phyloP scores from a whole-genome alignment of 345 rosid genomes.

The Aurinia saxatilis region DNA sequence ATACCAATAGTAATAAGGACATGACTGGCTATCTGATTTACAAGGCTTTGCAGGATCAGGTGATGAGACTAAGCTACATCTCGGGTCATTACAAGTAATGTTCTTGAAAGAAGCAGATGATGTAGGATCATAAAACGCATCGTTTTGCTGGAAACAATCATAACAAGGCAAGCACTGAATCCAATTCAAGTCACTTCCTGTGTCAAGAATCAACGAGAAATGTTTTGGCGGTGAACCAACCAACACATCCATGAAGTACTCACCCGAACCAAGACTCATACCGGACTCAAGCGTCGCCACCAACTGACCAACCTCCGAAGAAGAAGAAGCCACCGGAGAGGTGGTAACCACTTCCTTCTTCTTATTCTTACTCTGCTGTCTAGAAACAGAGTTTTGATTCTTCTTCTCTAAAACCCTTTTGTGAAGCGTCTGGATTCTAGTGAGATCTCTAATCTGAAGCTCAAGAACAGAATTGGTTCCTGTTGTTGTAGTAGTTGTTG shows the following conservation, averaged over 20 bases:
- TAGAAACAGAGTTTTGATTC: conserved; percentile 56
- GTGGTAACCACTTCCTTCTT: conserved; percentile 8
- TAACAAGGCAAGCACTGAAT: conserved; percentile 82
- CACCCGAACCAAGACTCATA: conserved; percentile 78
- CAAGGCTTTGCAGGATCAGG: conserved; percentile 72
- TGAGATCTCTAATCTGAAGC: conserved; percentile 48
- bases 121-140: conserved; percentile 60
- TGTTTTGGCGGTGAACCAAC: conserved; percentile 89
- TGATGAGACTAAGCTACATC: conserved; percentile 63
- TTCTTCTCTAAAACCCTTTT: conserved; percentile 59
- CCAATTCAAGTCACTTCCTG: conserved; percentile 96
- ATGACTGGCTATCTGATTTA: conserved; percentile 47
- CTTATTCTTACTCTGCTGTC: conserved; percentile 26
- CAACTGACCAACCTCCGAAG: conserved; percentile 43
- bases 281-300: conserved; percentile 85
- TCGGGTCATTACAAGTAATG: conserved; percentile 57
- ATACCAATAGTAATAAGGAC: conserved; percentile 87
- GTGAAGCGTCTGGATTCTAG: conserved; percentile 68
- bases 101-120: conserved; percentile 56
- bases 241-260: conserved; percentile 90
- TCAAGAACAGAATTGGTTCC: conserved; percentile 35
- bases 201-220: conserved; percentile 87
- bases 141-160: conserved; percentile 86
- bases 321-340: conserved; percentile 29
- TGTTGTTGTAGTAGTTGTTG: conserved; percentile 28